Conservation (phyloP, 1,139 yeast species). For the Zygotorulaspora mrakii region DNA sequence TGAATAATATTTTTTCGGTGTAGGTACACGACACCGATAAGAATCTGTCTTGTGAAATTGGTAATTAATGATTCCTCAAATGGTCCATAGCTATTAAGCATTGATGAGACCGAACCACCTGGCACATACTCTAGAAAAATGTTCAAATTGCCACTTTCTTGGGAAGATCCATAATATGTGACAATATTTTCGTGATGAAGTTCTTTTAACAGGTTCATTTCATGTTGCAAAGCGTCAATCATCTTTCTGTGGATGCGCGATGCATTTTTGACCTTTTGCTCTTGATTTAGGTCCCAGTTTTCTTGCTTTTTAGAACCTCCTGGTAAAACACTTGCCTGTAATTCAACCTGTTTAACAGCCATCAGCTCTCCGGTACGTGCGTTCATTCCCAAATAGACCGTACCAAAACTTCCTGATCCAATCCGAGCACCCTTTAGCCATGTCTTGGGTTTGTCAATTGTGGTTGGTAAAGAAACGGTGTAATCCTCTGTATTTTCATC, state of each 20-base stretch:
- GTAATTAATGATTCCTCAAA: constrained; percentile 86
- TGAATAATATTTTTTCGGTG: constrained; percentile 84
- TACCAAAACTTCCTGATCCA: constrained; percentile 94
- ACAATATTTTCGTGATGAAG: constrained; percentile 91
- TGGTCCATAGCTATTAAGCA: constrained; percentile 83
- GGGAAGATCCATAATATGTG: constrained; percentile 80
- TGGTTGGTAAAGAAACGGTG: constrained; percentile 36
- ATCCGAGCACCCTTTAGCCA: constrained; percentile 93
- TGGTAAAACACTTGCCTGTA: constrained; percentile 41
- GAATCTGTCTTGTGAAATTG: constrained; percentile 77
- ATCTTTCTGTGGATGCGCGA: constrained; percentile 50
- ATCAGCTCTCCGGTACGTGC: constrained; percentile 89
- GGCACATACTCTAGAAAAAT: constrained; percentile 93
- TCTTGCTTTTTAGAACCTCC: constrained; percentile 37
- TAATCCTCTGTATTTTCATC: constrained; percentile 45
- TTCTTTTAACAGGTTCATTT: constrained; percentile 72
- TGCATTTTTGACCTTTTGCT: constrained; percentile 35
- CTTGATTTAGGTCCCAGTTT: constrained; percentile 19
- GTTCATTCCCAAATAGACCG: constrained; percentile 88
- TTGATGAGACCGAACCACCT: constrained; percentile 90
- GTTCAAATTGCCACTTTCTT: constrained; percentile 65
- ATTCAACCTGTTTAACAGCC: constrained; percentile 93
- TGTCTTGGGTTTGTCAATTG: constrained; percentile 49
- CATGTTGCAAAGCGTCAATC: constrained; percentile 82
- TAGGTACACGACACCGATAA: constrained; percentile 74